Evolutionary conservation across 2,329 filamentous ascomycete species (phyloP).

Genomic region (Aplosporella prunicola): DNA sequence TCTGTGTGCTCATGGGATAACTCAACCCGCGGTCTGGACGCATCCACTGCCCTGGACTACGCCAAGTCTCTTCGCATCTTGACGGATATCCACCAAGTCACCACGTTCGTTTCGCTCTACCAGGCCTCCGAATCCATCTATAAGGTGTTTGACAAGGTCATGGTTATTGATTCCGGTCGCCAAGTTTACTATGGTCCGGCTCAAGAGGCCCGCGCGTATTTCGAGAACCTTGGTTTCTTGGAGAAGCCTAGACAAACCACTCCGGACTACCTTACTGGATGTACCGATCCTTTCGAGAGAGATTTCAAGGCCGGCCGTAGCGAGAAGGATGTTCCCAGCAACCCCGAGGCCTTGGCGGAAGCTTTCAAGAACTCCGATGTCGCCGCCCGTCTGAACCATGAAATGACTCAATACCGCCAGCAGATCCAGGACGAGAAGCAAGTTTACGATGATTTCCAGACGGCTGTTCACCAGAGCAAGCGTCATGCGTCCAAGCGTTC

Average conservation of each 20-base stretch:
- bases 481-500: constrained; percentile 62
- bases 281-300: constrained; percentile 75
- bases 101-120: constrained; percentile 78
- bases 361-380: constrained; percentile 61
- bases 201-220: constrained; percentile 59
- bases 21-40: constrained; percentile 39
- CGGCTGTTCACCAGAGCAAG: constrained; percentile 69
- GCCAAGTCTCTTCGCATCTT: constrained; percentile 44
- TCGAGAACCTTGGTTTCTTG: constrained; percentile 66
- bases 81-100: constrained; percentile 75
- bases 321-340: constrained; percentile 57
- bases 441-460: constrained; percentile 64
- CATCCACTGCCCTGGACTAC: constrained; percentile 41
- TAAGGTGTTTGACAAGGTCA: constrained; percentile 70
- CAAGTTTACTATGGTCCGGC: constrained; percentile 69
- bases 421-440: constrained; percentile 54
- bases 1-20: constrained; percentile 58
- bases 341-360: constrained; percentile 54
- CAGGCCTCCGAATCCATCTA: constrained; percentile 80
- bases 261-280: constrained; percentile 72
- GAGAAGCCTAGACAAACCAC: constrained; percentile 69
- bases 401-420: constrained; percentile 62
- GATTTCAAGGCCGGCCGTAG: constrained; percentile 62
- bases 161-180: constrained; percentile 67
- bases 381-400: constrained; percentile 47